phyloP scores from a whole-genome alignment of 2,329 filamentous ascomycete genomes.

The Fusarium sambucinum region DNA sequence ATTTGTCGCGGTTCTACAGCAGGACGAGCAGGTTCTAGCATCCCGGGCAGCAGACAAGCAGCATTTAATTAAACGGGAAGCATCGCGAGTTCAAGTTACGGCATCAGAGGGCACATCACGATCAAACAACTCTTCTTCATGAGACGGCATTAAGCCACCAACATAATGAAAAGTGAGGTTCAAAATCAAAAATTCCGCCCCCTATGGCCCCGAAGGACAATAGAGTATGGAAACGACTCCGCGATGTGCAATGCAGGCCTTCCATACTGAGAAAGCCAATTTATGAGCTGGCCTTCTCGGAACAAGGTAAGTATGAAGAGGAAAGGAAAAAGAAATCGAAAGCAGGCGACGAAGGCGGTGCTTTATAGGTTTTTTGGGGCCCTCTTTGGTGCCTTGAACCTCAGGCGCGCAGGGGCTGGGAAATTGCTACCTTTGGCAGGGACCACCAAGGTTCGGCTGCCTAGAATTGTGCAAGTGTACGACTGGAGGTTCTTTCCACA shows the following conservation, averaged over 20 bases:
- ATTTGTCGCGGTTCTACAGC: not conserved
- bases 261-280: constrained; percentile 57
- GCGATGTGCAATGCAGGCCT: constrained; percentile 69
- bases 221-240: constrained; percentile 61
- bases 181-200: constrained; percentile 67
- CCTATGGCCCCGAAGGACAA: constrained; percentile 68
- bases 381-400: constrained; percentile 12
- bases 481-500: constrained; percentile 3
- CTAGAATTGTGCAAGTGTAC: constrained; percentile 2
- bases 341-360: not conserved
- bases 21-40: not conserved
- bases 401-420: constrained; percentile 25
- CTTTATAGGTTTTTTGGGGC: constrained; percentile 52
- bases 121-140: constrained; percentile 56
- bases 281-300: constrained; percentile 60
- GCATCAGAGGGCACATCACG: too few species aligned
- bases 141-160: constrained; percentile 54
- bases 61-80: too few species aligned
- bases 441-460: not conserved
- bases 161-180: constrained; percentile 60
- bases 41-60: not conserved
- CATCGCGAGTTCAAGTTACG: too few species aligned
- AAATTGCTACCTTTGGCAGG: constrained; percentile 18
- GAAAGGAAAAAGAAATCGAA: constrained; percentile 49
- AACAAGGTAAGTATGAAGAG: constrained; percentile 69